Percentiles rank a stretch among this genome's conserved stretches.
Conservation (phyloP, 306 rosid genomes). For the Glycine latifolia region DNA sequence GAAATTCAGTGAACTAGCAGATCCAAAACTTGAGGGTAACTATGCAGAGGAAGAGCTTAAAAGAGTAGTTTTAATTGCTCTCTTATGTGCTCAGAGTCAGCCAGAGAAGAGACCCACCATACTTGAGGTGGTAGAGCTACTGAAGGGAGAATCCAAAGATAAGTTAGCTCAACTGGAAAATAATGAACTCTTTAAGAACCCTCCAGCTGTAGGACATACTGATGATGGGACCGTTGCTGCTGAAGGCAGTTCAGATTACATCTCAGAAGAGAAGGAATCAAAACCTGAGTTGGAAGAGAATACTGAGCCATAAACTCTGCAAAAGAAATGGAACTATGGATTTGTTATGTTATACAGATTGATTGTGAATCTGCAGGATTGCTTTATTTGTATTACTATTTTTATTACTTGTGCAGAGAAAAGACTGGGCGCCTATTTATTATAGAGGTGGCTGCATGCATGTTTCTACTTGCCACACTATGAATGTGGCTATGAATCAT, state of each 20-base stretch:
- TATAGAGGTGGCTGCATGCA: slow-evolving; percentile 23
- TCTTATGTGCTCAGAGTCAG: slow-evolving; percentile 67
- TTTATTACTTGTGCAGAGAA: slow-evolving; percentile 36
- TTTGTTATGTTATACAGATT: slow-evolving; percentile 34
- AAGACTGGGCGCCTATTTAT: slow-evolving; percentile 49
- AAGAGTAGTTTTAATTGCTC: slow-evolving; percentile 74
- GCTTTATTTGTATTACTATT: background rate
- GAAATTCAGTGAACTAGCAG: slow-evolving; percentile 71
- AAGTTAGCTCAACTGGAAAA: slow-evolving; percentile 67
- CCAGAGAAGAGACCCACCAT: slow-evolving; percentile 87
- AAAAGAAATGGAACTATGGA: slow-evolving; percentile 15
- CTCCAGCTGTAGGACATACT: slow-evolving; percentile 40
- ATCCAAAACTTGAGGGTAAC: slow-evolving; percentile 81
- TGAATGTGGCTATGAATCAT: slow-evolving; percentile 21
- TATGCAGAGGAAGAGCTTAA: slow-evolving; percentile 81
- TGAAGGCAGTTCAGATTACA: slow-evolving; percentile 78
- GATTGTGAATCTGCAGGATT: slow-evolving; percentile 43
- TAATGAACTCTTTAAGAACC: slow-evolving; percentile 68
- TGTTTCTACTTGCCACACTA: background rate
- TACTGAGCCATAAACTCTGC: slow-evolving; percentile 26
- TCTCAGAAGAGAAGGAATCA: slow-evolving; percentile 71
- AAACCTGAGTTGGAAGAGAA: slow-evolving; percentile 56
- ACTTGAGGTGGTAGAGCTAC: slow-evolving; percentile 80
- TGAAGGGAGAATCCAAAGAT: slow-evolving; percentile 82
- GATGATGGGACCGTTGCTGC: slow-evolving; percentile 54